These are phyloP conservation scores for Pythium grandisporangium DNA, from an alignment of 352 stramenopile genomes.

Conservation along the genomic window DNA sequence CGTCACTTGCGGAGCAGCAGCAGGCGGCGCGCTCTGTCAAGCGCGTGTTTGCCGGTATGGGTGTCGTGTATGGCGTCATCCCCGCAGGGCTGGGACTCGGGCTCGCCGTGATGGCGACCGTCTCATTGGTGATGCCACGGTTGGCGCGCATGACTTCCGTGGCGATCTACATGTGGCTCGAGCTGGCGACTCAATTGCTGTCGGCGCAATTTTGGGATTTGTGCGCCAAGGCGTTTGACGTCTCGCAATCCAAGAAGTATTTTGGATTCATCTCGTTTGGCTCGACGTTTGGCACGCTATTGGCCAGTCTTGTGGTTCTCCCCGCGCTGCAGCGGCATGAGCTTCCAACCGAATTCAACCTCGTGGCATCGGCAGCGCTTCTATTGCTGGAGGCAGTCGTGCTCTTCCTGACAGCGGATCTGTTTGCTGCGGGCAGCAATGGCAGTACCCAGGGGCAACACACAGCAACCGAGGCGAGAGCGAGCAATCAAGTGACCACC, in stretches of 20 bases:
- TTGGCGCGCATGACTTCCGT: conserved; percentile 41
- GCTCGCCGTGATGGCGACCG: conserved; percentile 29
- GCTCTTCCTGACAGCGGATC: conserved; percentile 37
- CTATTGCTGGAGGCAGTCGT: conserved; percentile 51
- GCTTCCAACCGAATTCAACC: conserved; percentile 65
- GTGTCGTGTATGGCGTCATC: conserved; percentile 43
- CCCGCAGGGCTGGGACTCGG: conserved; percentile 30
- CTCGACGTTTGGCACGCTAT: conserved; percentile 65
- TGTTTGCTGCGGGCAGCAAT: conserved; percentile 17
- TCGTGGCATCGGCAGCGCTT: conserved; percentile 42
- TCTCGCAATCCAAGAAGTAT: conserved; percentile 77
- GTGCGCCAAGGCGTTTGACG: conserved; percentile 71
- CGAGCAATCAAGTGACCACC: conserved; percentile 2
- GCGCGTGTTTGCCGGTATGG: too few relatives aligned
- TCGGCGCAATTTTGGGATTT: conserved; percentile 85
- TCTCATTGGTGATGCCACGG: conserved; percentile 32
- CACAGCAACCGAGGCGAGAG: background rate
- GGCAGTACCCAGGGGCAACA: too few relatives aligned
- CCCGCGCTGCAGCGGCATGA: conserved; percentile 33
- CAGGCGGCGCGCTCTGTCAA: too few relatives aligned
- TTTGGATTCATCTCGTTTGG: conserved; percentile 85
- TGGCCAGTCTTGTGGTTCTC: conserved; percentile 66
- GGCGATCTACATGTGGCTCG: conserved; percentile 74
- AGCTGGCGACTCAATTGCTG: conserved; percentile 64
- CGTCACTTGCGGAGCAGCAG: conserved; percentile 13